Evolutionary conservation across 2,329 filamentous ascomycete genomes (phyloP).

Genomic region (Falciphora oryzae): DNA sequence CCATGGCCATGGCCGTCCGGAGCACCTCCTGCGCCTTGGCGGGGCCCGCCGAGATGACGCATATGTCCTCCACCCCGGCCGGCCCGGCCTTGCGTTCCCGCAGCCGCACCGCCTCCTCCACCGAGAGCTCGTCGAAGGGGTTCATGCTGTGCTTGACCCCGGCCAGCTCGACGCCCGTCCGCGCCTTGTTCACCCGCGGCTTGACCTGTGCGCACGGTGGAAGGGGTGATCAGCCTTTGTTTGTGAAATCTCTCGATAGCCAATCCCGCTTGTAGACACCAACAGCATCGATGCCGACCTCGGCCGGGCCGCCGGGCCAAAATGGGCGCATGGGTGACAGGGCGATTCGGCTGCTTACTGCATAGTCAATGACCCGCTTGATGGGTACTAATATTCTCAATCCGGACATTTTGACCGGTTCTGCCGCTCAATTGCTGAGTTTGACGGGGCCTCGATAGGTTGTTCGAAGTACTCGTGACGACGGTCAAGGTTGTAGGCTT

Average conservation of each 20-base stretch:
- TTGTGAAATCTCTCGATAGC: not conserved
- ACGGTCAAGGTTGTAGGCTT: not conserved
- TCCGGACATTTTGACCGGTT: constrained; percentile 49
- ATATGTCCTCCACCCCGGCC: constrained; percentile 81
- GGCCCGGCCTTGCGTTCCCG: constrained; percentile 75
- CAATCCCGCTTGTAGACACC: not conserved
- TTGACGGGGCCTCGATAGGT: not conserved
- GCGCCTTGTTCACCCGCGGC: constrained; percentile 62
- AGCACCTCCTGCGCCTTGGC: constrained; percentile 82
- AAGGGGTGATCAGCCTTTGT: constrained; percentile 7
- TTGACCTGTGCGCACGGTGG: constrained; percentile 46
- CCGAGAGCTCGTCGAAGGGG: constrained; percentile 96
- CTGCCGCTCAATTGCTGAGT: constrained; percentile 22
- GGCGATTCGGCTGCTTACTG: constrained; percentile 45
- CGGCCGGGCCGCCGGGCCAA: not conserved
- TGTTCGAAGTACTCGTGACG: not conserved
- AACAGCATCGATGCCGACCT: not conserved
- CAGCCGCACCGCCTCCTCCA: constrained; percentile 93
- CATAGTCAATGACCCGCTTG: constrained; percentile 84
- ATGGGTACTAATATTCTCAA: constrained; percentile 74
- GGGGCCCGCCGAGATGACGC: constrained; percentile 82
- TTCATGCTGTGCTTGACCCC: constrained; percentile 98
- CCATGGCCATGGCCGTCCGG: constrained; percentile 98
- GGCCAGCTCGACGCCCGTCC: constrained; percentile 84
- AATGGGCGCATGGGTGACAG: no score